phyloP scores from a whole-genome alignment of 345 rosid species.

The Alliaria petiolata region DNA sequence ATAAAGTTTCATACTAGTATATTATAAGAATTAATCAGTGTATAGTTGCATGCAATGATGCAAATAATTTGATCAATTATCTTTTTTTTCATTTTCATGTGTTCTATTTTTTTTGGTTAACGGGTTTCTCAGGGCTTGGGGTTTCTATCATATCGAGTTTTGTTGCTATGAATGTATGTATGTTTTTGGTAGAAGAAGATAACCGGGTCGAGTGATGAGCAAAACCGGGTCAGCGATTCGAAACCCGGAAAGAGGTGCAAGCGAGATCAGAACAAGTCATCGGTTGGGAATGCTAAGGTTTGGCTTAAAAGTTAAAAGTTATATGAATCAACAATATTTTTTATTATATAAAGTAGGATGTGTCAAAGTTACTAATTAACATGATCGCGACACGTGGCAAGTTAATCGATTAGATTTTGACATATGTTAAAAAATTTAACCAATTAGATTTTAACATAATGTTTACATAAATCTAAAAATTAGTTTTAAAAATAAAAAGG shows the following conservation, averaged over 20 bases:
- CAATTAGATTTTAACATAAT: no score
- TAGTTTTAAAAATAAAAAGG: no score
- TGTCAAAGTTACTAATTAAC: no score
- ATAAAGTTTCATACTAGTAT: neutral
- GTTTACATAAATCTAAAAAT: no score
- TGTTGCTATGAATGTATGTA: neutral
- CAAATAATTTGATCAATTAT: neutral
- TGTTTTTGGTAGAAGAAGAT: constrained; percentile 35
- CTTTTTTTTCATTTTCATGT: neutral
- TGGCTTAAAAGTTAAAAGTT: no score
- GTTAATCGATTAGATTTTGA: no score
- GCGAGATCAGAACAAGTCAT: constrained; percentile 39
- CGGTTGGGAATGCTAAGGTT: constrained; percentile 47
- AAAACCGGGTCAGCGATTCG: constrained; percentile 15
- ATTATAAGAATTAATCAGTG: neutral
- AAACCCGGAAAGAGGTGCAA: constrained; percentile 41
- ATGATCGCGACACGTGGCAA: no score
- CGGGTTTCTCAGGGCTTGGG: no score
- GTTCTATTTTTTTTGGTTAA: neutral
- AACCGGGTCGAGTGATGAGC: constrained; percentile 28
- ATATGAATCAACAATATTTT: no score
- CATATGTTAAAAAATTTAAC: no score
- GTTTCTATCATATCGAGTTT: no score
- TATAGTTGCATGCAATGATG: neutral
- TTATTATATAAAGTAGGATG: no score